phyloP scores from a whole-genome alignment of 768 basidiomycete genomes.

The Phaffia tasmanica region DNA sequence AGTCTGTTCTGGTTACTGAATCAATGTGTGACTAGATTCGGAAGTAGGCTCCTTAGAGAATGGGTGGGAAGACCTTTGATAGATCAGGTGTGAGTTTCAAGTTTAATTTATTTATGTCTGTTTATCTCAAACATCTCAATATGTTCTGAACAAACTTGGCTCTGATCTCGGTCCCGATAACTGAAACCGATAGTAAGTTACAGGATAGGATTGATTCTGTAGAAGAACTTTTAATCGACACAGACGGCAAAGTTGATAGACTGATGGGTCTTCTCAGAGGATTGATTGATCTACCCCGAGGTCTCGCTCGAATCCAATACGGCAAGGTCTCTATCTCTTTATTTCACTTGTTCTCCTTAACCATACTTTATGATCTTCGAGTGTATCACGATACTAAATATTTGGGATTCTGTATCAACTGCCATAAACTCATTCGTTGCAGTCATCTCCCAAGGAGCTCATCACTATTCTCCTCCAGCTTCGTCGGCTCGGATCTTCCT shows the following conservation, averaged over 20 bases:
- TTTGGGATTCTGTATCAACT: not conserved
- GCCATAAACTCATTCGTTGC: conserved; percentile 1
- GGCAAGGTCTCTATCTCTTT: conserved; percentile 55
- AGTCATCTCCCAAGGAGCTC: conserved; percentile 72
- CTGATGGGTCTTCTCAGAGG: conserved; percentile 60
- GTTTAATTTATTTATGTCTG: conserved; percentile 18
- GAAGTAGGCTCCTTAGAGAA: conserved; percentile 62
- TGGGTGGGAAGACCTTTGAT: conserved; percentile 83
- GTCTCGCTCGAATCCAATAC: conserved; percentile 78
- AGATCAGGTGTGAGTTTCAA: conserved; percentile 49
- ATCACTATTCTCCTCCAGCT: conserved; percentile 64
- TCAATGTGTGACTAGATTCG: conserved; percentile 77
- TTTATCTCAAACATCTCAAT: not conserved
- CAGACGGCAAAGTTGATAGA: conserved; percentile 52
- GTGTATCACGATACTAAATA: not conserved
- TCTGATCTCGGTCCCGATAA: not conserved
- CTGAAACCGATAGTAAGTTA: conserved; percentile 47
- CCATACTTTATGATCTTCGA: not conserved
- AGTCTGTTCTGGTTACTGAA: conserved; percentile 78
- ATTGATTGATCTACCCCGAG: conserved; percentile 78
- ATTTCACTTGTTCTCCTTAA: too few species aligned
- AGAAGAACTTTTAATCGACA: conserved; percentile 57
- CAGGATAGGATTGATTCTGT: conserved; percentile 71
- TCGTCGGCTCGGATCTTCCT: conserved; percentile 50
- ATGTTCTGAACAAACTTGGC: not conserved